Evolutionary conservation across 495 filamentous ascomycete genomes (phyloP), one percentile per base, ranked within the genome.

Genomic region (Recurvomyces mirabilis): DNA sequence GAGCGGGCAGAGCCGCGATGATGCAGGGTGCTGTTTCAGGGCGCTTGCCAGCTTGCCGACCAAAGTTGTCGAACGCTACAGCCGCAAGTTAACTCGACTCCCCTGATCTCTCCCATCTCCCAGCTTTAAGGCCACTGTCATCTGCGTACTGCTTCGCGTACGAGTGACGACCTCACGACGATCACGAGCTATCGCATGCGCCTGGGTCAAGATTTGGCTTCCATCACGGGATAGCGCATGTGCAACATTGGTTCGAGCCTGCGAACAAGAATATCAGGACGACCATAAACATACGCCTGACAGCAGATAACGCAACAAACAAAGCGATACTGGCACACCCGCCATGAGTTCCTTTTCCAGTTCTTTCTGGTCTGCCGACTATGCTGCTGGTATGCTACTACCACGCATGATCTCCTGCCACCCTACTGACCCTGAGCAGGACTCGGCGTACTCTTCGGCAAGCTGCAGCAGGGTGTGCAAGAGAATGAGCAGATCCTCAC

Each of bases 301-400:
- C n/a, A n/a, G n/a, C n/a, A n/a, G n/a, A n/a, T n/a, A n/a, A n/a
- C 30, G 22, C 34, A 37, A 13, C 4, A 3, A 5, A 37, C 11
- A 20, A 3, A 7, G 11, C 17, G 22, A 5, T 3, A 20, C 34
- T 15, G 4, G 17, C 13, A 37, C 34, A 13, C 3, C 26, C 9
- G 13, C 34, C 34, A 37, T 37, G 19, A 18, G 34, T 11, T 37
- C 34, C 30, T 95, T 95, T 65, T 78, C 86, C 49, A 86, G 89
- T 67, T 93, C 87, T 5, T 94, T 95, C 65, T 95, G 88, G 88
- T 88, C 87, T 46, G 76, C 76, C 53, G 88, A 95, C 68, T 94
- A 94, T 65, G 84, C 87, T 52, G 81, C 81, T 64, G 87, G 79
- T 82, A 64, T 63, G 74, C 59, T 42, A 26, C 30, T 38, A 26